Evolutionary conservation across 2,329 filamentous ascomycete species (phyloP).

Genomic region (Colletotrichum eremochloae): DNA sequence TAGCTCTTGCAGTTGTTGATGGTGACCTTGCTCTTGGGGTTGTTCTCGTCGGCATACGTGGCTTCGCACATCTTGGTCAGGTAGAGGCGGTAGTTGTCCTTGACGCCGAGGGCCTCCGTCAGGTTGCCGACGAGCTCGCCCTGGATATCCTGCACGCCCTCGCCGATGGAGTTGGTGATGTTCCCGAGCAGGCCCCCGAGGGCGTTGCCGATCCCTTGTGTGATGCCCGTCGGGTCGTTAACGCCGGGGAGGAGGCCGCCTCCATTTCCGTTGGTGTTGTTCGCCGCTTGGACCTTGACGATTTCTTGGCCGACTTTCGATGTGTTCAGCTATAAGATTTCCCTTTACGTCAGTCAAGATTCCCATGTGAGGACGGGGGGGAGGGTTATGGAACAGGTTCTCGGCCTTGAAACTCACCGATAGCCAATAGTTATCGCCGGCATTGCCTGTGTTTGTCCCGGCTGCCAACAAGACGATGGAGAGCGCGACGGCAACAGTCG

Average conservation of each 20-base stretch:
- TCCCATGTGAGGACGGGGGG: accelerated
- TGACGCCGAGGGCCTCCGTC: constrained; percentile 43
- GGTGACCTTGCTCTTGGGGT: constrained; percentile 33
- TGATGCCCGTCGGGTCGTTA: constrained; percentile 31
- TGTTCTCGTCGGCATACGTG: constrained; percentile 30
- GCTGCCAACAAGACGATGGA: constrained; percentile 32
- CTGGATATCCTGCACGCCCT: constrained; percentile 44
- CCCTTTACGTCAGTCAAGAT: background rate
- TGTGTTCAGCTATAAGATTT: constrained; percentile 39
- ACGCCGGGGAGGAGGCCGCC: constrained; percentile 23
- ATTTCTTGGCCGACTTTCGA: constrained; percentile 42
- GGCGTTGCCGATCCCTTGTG: constrained; percentile 35
- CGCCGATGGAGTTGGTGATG: constrained; percentile 40
- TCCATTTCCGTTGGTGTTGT: constrained; percentile 19
- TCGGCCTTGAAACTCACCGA: constrained; percentile 9
- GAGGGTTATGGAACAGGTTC: too few relatives aligned
- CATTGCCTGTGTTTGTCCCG: constrained; percentile 30
- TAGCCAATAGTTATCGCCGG: constrained; percentile 36
- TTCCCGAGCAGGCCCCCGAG: constrained; percentile 42
- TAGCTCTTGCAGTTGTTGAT: constrained; percentile 40
- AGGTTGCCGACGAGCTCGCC: constrained; percentile 45
- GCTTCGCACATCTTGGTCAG: constrained; percentile 45
- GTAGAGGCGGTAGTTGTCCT: constrained; percentile 44
- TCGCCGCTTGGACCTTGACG: constrained; percentile 37
- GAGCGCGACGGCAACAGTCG: constrained; percentile 54